Percentiles rank a stretch among this genome's conserved stretches.
phyloP scores from a whole-genome alignment of 139 green algal genomes.

The Choricystis sp. region DNA sequence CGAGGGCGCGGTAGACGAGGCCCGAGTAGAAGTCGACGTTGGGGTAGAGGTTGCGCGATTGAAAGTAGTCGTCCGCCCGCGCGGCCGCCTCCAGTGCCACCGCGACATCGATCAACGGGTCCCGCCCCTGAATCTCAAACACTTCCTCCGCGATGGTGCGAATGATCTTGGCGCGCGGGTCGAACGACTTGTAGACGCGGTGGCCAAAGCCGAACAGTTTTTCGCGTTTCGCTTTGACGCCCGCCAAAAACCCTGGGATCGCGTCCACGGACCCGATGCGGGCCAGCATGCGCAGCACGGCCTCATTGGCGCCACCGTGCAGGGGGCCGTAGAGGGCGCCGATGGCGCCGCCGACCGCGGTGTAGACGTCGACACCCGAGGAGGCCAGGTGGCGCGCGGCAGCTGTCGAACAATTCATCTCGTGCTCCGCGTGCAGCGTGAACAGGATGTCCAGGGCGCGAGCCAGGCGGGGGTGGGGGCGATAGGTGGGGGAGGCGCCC shows the following conservation, averaged over 20 bases:
- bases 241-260: conserved; percentile 58
- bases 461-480: conserved; percentile 66
- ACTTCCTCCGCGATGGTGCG: conserved; percentile 69
- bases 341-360: conserved; percentile 44
- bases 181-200: conserved; percentile 99
- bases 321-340: conserved; percentile 95
- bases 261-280: conserved; percentile 73
- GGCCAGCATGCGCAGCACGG: conserved; percentile 86
- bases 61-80: conserved; percentile 60
- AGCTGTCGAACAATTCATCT: conserved; percentile 95
- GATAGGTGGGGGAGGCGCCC: conserved; percentile 43
- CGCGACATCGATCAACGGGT: conserved; percentile 92
- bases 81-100: conserved; percentile 66
- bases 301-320: conserved; percentile 96
- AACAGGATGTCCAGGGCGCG: conserved; percentile 89
- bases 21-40: conserved; percentile 98
- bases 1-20: conserved; percentile 78
- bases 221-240: conserved; percentile 56
- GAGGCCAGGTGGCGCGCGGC: conserved; percentile 63
- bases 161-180: conserved; percentile 89
- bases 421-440: conserved; percentile 94
- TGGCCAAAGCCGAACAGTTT: conserved; percentile 89
- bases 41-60: conserved; percentile 92
- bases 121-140: conserved; percentile 67
- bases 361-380: conserved; percentile 91